These are phyloP conservation scores for Cystoderma amianthinum DNA, from an alignment of 768 basidiomycete genomes.

Conservation along the genomic window DNA sequence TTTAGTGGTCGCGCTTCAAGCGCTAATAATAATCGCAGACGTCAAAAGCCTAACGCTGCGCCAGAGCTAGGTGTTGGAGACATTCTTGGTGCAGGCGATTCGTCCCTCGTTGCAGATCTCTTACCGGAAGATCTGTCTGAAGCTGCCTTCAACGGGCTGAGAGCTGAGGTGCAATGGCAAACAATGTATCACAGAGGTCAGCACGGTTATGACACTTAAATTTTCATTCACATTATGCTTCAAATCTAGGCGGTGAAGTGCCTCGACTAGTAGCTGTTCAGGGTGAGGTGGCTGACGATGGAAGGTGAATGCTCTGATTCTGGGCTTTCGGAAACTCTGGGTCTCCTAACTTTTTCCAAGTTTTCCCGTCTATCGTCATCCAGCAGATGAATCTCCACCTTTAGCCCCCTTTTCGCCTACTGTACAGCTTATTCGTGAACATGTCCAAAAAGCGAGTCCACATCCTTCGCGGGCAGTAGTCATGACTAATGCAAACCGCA, in stretches of 20 bases:
- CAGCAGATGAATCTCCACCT: conserved; percentile 71
- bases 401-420: conserved; percentile 63
- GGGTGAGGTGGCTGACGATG: conserved; percentile 26
- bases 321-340: neutral
- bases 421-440: conserved; percentile 54
- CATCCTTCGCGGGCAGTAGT: neutral
- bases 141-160: conserved; percentile 49
- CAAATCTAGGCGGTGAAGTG: conserved; percentile 59
- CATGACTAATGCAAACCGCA: conserved; percentile 4
- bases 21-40: conserved; percentile 4
- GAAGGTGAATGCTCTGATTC: conserved; percentile 23
- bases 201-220: too few relatives aligned
- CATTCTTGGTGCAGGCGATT: conserved; percentile 61
- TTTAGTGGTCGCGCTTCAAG: conserved; percentile 7
- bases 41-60: conserved; percentile 4
- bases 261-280: conserved; percentile 27
- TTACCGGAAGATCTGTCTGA: conserved; percentile 50
- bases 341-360: conserved; percentile 14
- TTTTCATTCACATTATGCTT: too few relatives aligned
- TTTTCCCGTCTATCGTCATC: conserved; percentile 78
- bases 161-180: conserved; percentile 63
- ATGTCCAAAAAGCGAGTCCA: conserved; percentile 43
- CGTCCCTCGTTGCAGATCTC: conserved; percentile 48
- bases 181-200: conserved; percentile 70
- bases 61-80: conserved; percentile 20